Conservation (phyloP, 192 early-diverging fungal genomes). For the Podila epigama region DNA sequence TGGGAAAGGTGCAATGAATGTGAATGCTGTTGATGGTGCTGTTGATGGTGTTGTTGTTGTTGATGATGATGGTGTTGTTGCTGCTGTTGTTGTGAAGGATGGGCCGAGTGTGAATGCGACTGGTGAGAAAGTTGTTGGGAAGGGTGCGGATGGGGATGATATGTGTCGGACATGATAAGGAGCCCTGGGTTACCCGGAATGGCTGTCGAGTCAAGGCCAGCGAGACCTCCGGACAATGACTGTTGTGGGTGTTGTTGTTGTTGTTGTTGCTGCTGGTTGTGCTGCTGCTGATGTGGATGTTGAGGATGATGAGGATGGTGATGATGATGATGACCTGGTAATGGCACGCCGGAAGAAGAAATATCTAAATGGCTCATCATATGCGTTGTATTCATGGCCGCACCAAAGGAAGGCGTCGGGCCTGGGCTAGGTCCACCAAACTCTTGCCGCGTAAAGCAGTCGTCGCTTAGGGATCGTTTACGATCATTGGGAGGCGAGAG, state of each 20-base stretch:
- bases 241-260: conserved; percentile 29
- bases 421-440: conserved; percentile 9
- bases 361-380: conserved; percentile 48
- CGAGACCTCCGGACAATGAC: not conserved
- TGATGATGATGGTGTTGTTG: conserved; percentile 1
- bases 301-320: conserved; percentile 14
- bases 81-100: conserved; percentile 18
- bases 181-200: not conserved
- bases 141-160: not conserved
- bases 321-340: conserved; percentile 16
- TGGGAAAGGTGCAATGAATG: no score
- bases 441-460: conserved; percentile 42
- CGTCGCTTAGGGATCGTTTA: conserved; percentile 43
- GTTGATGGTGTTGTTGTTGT: conserved; percentile 5
- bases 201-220: not conserved
- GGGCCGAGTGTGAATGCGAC: conserved; percentile 5
- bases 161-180: not conserved
- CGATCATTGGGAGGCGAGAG: conserved; percentile 39
- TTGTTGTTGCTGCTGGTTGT: conserved; percentile 9
- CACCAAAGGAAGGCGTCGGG: conserved; percentile 25
- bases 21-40: conserved; percentile 22
- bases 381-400: conserved; percentile 37
- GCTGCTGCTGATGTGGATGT: conserved; percentile 14
- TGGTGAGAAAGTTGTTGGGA: conserved; percentile 17
- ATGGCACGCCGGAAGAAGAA: conserved; percentile 7